A percentile compares a stretch with the other conserved stretches of the same genome.
Evolutionary conservation across 148 eudicot genomes (phyloP).

Genomic region (Cornus kousa): DNA sequence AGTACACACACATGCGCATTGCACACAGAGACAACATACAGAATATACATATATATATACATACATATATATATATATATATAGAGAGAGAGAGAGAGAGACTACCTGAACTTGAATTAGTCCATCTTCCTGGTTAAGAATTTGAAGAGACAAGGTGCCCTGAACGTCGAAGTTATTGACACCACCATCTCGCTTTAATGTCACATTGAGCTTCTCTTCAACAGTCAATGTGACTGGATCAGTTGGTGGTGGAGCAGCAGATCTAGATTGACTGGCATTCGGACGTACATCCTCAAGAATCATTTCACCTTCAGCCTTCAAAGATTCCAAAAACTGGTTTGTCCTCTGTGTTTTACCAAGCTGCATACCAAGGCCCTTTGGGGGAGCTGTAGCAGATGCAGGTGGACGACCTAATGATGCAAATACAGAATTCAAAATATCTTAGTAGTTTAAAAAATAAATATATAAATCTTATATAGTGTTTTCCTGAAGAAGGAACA

Average conservation of each 20-base stretch:
- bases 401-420: constrained; percentile 57
- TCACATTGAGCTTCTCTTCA: constrained; percentile 92
- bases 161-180: constrained; percentile 90
- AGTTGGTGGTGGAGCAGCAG: constrained; percentile 79
- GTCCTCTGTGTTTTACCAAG: constrained; percentile 85
- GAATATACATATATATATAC: no score
- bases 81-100: constrained; percentile 8
- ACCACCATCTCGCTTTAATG: constrained; percentile 86
- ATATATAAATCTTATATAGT: no score
- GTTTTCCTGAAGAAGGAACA: no score
- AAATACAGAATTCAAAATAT: constrained; percentile 10
- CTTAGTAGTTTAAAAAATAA: no score
- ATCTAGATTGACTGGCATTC: constrained; percentile 52
- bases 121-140: constrained; percentile 89
- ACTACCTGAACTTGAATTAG: constrained; percentile 92
- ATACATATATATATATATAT: no score
- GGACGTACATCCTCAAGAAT: constrained; percentile 93
- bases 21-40: no score
- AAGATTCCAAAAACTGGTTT: constrained; percentile 87
- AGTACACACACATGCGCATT: no score
- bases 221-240: constrained; percentile 89
- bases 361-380: constrained; percentile 90
- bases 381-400: constrained; percentile 82
- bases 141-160: constrained; percentile 87
- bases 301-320: constrained; percentile 97